A percentile compares a stretch with the other conserved stretches of the same genome.
These are phyloP conservation scores for Ganoderma multipileum DNA, from an alignment of 1,284 basidiomycete species.

Conservation along the genomic window DNA sequence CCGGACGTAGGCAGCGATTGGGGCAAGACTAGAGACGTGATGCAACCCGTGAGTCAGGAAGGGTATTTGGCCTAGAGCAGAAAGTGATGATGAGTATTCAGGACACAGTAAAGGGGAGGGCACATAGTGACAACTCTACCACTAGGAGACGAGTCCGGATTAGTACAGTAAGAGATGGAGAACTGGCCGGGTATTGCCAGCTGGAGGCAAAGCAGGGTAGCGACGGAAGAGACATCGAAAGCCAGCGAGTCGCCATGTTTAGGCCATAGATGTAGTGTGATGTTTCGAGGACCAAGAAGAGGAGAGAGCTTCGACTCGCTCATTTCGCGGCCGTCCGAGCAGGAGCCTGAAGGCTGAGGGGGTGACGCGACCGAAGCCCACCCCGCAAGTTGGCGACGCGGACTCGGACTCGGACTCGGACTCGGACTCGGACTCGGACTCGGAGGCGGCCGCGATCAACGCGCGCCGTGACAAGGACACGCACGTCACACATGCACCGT, in stretches of 20 bases:
- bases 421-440: too few relatives aligned
- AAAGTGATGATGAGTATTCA: background rate
- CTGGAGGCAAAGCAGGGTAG: slow-evolving; percentile 71
- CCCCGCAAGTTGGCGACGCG: background rate
- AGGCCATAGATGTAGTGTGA: slow-evolving; percentile 71
- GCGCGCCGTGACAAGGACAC: slow-evolving; percentile 13
- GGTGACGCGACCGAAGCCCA: background rate
- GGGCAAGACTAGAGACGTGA: slow-evolving; percentile 56
- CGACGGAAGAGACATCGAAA: slow-evolving; percentile 68
- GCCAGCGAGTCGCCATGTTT: slow-evolving; percentile 67
- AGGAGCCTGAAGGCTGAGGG: too few relatives aligned
- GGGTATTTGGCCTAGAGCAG: slow-evolving; percentile 64
- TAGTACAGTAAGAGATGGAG: slow-evolving; percentile 62
- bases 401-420: background rate
- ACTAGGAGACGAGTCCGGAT: slow-evolving; percentile 78
- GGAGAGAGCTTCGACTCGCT: slow-evolving; percentile 27
- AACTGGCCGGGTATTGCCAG: slow-evolving; percentile 69
- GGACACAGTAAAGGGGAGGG: background rate
- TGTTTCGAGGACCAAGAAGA: slow-evolving; percentile 15
- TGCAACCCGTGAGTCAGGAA: slow-evolving; percentile 66
- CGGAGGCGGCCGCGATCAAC: background rate
- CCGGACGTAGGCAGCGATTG: slow-evolving; percentile 70
- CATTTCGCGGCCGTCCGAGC: slow-evolving; percentile 6
- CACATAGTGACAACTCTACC: slow-evolving; percentile 54
- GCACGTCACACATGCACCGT: background rate